A percentile compares a stretch with the other conserved stretches of the same genome.
Conservation (phyloP, 1,284 basidiomycete species). For the Trichosporon coremiiforme region DNA sequence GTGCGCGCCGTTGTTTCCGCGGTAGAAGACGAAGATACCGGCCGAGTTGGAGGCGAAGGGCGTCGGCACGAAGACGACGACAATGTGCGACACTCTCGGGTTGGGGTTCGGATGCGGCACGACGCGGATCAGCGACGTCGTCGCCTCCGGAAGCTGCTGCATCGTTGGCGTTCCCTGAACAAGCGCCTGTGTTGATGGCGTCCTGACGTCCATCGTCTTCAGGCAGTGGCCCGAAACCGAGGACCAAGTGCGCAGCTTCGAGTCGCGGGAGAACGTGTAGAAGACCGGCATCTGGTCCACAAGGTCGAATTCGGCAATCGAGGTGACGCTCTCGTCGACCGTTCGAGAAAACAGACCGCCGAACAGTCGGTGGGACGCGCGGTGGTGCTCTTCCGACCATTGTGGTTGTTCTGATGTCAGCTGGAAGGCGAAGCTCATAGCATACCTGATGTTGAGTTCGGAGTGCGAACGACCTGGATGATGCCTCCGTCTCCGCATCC, state of each 20-base stretch:
- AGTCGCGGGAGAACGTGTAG: constrained; percentile 86
- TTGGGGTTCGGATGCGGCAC: constrained; percentile 42
- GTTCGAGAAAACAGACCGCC: constrained; percentile 47
- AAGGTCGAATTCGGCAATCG: constrained; percentile 39
- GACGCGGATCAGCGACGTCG: constrained; percentile 45
- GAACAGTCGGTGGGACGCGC: constrained; percentile 41
- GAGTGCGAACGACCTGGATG: constrained; percentile 64
- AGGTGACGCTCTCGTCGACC: constrained; percentile 45
- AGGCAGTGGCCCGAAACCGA: constrained; percentile 48
- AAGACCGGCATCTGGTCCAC: constrained; percentile 64
- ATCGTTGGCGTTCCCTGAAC: background rate
- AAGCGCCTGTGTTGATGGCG: constrained; percentile 28
- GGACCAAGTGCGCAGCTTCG: constrained; percentile 76
- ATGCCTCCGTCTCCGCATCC: constrained; percentile 70
- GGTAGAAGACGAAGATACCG: constrained; percentile 54
- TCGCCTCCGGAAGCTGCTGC: constrained; percentile 26
- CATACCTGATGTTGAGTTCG: constrained; percentile 39
- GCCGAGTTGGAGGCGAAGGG: constrained; percentile 42
- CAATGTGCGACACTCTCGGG: constrained; percentile 48
- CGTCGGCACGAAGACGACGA: constrained; percentile 52
- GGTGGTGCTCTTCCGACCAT: constrained; percentile 48
- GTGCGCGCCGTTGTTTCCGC: constrained; percentile 38
- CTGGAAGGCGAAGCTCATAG: background rate
- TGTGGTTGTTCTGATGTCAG: constrained; percentile 33
- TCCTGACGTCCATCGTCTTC: constrained; percentile 50